These are phyloP conservation scores for Apophysomyces ossiformis DNA, from an alignment of 371 early-diverging fungal genomes.

Conservation along the genomic window DNA sequence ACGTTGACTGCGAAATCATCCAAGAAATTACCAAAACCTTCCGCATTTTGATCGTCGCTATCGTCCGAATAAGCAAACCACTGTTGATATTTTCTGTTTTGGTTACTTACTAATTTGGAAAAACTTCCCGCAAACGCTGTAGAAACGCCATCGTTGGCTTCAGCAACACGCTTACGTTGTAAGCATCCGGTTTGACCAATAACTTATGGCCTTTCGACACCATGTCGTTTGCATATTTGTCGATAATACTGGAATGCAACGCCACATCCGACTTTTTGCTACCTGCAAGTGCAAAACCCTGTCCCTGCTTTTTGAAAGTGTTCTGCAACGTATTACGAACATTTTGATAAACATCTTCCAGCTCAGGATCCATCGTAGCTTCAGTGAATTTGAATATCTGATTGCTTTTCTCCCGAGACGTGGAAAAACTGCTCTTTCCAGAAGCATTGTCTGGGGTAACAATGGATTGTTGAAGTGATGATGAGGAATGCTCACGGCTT, in stretches of 20 bases:
- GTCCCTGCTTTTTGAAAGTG: constrained; percentile 40
- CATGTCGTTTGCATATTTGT: constrained; percentile 67
- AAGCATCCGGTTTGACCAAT: constrained; percentile 69
- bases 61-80: background rate
- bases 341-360: constrained; percentile 46
- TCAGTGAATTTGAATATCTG: constrained; percentile 55
- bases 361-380: constrained; percentile 23
- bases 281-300: constrained; percentile 27
- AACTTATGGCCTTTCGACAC: constrained; percentile 71
- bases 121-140: constrained; percentile 57
- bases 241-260: constrained; percentile 57
- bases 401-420: constrained; percentile 36
- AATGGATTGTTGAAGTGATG: constrained; percentile 12
- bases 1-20: constrained; percentile 81
- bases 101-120: constrained; percentile 55
- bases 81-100: background rate
- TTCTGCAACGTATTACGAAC: constrained; percentile 36
- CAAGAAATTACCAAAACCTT: constrained; percentile 71
- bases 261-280: constrained; percentile 16
- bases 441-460: constrained; percentile 41
- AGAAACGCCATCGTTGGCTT: constrained; percentile 73
- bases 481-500: constrained; percentile 47
- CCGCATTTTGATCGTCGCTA: constrained; percentile 56
- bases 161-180: constrained; percentile 72
- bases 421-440: constrained; percentile 19